Base-by-base conservation (phyloP, 2,329 filamentous ascomycete species). In the Graphiopsis chlorocephala region DNA sequence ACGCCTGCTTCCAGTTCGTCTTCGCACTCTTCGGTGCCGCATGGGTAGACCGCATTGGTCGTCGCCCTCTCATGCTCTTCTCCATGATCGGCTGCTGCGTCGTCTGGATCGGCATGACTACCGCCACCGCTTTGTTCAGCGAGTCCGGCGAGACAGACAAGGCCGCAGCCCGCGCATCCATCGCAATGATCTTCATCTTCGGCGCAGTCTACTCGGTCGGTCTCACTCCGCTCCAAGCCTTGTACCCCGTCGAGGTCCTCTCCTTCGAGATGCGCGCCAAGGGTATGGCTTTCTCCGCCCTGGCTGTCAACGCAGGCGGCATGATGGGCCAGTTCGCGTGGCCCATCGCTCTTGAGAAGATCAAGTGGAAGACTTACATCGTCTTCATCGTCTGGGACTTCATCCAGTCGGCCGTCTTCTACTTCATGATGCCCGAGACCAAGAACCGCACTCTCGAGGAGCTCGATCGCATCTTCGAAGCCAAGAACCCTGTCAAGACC, bases 1-100 rank as follows among this genome's bases (percentile, higher is more conserved):
- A 88, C 73, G 86, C 87, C 72, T 87, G 86, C 68, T 87, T 87
- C 67, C 86, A 86, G 45, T 85, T 84, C 8, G 80, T 87, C 26
- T 81, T 85, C 10, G 85, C 86, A 4, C 80, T 86, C 61, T 62
- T 68, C 60, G 70, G 71, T 57, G 74, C 74, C n/a, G 71, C 73
- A 11, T 73, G 75, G 23, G 75, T 76, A 5, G 73, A 77, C 31
- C 66, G 70, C 15, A 59, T 78, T 33, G 74, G 76, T 17, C 74
- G 76, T 23, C 69, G 75, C n/a, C 67, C 68, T 2, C 64, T 78
- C 25, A 75, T 77, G 67, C 68, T 78, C 28, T 78, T 79, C 63
- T 79, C 77, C 12, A 82, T 81, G 38, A 75, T 52, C 2, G 70
- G 68, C 20, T 69, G 67, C 35, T 69, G 66, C 35, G 56, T 72